A percentile compares a stretch with the other conserved stretches of the same genome.
These are phyloP conservation scores for Iris macrosiphon DNA, from an alignment of 106 monocot species.

Conservation along the genomic window DNA sequence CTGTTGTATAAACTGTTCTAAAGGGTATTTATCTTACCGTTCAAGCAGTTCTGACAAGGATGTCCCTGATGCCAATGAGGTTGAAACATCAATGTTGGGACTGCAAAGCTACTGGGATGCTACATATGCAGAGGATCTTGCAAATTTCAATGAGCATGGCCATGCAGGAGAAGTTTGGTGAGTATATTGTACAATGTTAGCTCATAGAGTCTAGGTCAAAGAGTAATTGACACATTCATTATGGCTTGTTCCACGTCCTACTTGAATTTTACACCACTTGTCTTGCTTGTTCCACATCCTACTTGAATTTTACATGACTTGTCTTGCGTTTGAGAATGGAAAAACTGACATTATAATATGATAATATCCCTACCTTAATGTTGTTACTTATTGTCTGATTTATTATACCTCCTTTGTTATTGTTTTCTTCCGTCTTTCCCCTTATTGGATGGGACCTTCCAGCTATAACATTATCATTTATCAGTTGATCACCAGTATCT, in stretches of 20 bases:
- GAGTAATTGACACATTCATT: background rate
- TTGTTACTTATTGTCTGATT: background rate
- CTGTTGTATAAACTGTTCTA: background rate
- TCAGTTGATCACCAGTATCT: background rate
- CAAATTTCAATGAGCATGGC: constrained; percentile 70
- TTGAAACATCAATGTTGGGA: constrained; percentile 57
- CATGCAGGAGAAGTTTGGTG: constrained; percentile 76
- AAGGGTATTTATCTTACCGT: background rate
- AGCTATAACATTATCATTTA: background rate
- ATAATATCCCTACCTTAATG: background rate
- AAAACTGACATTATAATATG: background rate
- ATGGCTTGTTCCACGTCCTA: background rate
- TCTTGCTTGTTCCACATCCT: background rate
- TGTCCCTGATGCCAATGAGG: constrained; percentile 60
- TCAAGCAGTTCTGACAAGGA: constrained; percentile 81
- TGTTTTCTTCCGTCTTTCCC: background rate
- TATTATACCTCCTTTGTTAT: background rate
- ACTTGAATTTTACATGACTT: background rate
- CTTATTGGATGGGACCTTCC: background rate
- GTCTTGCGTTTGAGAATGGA: background rate
- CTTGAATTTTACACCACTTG: background rate
- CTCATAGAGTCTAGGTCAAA: background rate
- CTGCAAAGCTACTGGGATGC: constrained; percentile 68
- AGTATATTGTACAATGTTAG: background rate
- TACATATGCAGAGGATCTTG: constrained; percentile 72